Base-by-base conservation (phyloP, 768 basidiomycete species). In the Termitomyces sp. region DNA sequence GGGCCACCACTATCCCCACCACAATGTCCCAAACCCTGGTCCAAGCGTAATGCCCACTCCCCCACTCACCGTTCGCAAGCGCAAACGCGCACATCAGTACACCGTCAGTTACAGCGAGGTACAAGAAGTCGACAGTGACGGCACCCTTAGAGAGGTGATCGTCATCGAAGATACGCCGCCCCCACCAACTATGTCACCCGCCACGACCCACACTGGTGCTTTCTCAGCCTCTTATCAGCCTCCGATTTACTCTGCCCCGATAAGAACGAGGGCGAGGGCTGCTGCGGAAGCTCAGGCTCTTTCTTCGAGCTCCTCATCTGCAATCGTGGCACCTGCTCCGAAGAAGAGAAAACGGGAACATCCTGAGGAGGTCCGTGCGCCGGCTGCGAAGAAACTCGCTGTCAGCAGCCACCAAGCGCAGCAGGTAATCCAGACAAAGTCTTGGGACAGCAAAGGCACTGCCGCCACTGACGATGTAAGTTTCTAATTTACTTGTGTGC, bases 151-250 rank as follows among this genome's bases (percentile, higher is more conserved):
- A 53, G 92, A 94, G 71, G 89, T 94, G 69, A 94, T 95, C 72
- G 87, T 95, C 65, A 92, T 95, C 71, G 92, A 95, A 65, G 92
- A 95, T 75, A 93, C 92, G 43, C 92, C 92, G 29, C 87, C 87
- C 37, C 91, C 91, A 42, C 83, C 86, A 54, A 90, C 91, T 50
- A 82, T 86, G 68, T 90, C 89, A 51, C 87, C 90, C 56, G 83
- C 89, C 58, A 80, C 85, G 34, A 85, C 87, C 31, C 82, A 86
- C 70, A 84, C 82, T 62, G 81, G 83, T 59, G 82, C 81, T 59
- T 90, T 80, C 71, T 92, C 90, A 47, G 81, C 86, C 43, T 89
- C 89, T 57, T 89, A 89, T 75, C 90, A 91, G 68, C 89, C 89
- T 17, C 87, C 90, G 23, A 62, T 82, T 17, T 90, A 81, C 71